Conservation (phyloP, 1,139 yeast species). For the Candida mesenterica region DNA sequence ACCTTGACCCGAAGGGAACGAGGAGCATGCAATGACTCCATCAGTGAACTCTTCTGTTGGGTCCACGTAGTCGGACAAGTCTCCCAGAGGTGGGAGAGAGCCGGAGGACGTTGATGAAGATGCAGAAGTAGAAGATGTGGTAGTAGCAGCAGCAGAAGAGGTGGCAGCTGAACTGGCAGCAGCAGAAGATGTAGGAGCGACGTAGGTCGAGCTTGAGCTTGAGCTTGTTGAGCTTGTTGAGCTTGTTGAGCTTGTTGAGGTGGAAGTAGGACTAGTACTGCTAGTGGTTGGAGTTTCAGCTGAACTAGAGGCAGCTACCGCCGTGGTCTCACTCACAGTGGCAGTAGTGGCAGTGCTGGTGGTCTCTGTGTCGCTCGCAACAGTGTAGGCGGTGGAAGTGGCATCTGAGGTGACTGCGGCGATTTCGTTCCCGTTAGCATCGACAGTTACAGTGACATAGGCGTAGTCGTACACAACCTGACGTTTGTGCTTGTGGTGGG, state of each 20-base stretch:
- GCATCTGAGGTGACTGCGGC: slow-evolving; percentile 12
- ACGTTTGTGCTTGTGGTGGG: slow-evolving; percentile 73
- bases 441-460: slow-evolving; percentile 74
- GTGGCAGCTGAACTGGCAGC: slow-evolving; percentile 18
- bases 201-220: slow-evolving; percentile 13
- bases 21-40: slow-evolving; percentile 71
- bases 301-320: neutral
- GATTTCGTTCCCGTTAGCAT: slow-evolving; percentile 50
- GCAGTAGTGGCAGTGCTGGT: slow-evolving; percentile 8
- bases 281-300: no score
- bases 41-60: slow-evolving; percentile 69
- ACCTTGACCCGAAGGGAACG: slow-evolving; percentile 90
- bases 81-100: slow-evolving; percentile 43
- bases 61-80: slow-evolving; percentile 49
- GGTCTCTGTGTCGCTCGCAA: slow-evolving; percentile 13
- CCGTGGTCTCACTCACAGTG: slow-evolving; percentile 2
- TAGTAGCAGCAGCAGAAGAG: slow-evolving; percentile 16
- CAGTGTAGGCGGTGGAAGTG: slow-evolving; percentile 10
- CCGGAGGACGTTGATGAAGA: no score
- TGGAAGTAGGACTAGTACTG: no score
- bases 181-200: slow-evolving; percentile 18
- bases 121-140: slow-evolving; percentile 12
- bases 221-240: no score
- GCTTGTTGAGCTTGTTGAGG: no score
- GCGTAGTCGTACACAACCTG: slow-evolving; percentile 81